Conservation (phyloP, 495 filamentous ascomycete species). For the Talaromyces stipitatus region DNA sequence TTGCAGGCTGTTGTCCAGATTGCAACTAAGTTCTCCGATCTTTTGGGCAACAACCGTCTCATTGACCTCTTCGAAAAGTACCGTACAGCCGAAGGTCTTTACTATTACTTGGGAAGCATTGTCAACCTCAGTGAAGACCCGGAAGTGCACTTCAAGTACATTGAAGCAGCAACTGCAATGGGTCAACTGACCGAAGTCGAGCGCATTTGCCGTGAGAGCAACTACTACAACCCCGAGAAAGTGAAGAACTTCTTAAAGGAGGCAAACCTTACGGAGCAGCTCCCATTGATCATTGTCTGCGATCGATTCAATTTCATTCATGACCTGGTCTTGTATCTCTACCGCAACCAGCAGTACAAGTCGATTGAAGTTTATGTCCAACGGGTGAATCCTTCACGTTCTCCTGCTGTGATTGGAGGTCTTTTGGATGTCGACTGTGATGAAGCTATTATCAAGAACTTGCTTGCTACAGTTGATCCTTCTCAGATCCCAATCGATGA, state of each 20-base stretch:
- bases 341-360: constrained; percentile 99
- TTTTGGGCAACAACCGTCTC: constrained; percentile 79
- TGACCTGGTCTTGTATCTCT: constrained; percentile 93
- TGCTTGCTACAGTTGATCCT: constrained; percentile 81
- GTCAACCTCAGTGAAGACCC: constrained; percentile 94
- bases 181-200: constrained; percentile 90
- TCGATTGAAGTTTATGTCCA: constrained; percentile 99
- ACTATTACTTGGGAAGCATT: constrained; percentile 95
- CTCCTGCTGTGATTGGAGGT: constrained; percentile 89
- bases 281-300: constrained; percentile 96
- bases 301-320: constrained; percentile 98
- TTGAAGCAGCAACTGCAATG: constrained; percentile 91
- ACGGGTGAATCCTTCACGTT: constrained; percentile 89
- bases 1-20: constrained; percentile 89
- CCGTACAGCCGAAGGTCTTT: constrained; percentile 91
- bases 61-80: constrained; percentile 97
- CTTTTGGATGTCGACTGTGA: constrained; percentile 98
- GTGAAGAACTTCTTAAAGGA: constrained; percentile 99
- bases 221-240: constrained; percentile 90
- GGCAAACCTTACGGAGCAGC: constrained; percentile 81
- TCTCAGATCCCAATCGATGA: constrained; percentile 89
- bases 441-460: constrained; percentile 87
- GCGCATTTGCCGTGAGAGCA: constrained; percentile 93
- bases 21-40: constrained; percentile 95
- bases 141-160: constrained; percentile 98